A percentile compares a stretch with the other conserved stretches of the same genome.
phyloP scores from a whole-genome alignment of 2,329 filamentous ascomycete species.

The Colletotrichum magnum region DNA sequence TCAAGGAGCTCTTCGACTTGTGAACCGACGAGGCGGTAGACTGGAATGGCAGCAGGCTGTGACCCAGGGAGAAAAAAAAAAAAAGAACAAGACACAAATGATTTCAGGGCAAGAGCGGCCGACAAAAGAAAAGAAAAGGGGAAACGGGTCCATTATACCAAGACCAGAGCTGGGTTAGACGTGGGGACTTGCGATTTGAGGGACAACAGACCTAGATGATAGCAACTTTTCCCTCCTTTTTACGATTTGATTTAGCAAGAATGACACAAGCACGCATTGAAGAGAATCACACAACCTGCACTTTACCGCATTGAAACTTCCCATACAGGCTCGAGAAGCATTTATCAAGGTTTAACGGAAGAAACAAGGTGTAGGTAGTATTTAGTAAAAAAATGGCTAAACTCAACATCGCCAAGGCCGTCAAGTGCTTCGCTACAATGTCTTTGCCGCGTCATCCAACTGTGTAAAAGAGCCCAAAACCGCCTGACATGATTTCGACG shows the following conservation, averaged over 20 bases:
- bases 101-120: background rate
- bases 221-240: no score
- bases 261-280: no score
- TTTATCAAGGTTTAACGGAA: no score
- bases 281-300: no score
- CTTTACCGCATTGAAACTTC: no score
- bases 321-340: no score
- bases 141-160: constrained; percentile 7
- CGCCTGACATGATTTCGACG: background rate
- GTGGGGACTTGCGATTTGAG: no score
- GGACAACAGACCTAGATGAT: no score
- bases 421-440: constrained; percentile 19
- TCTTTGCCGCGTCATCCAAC: background rate
- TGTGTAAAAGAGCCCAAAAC: background rate
- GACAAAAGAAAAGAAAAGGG: background rate
- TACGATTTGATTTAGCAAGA: no score
- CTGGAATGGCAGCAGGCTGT: constrained; percentile 1
- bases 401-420: constrained; percentile 15
- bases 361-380: no score
- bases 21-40: constrained; percentile 49
- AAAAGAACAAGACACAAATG: constrained; percentile 13
- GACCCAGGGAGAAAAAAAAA: constrained; percentile 6
- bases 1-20: constrained; percentile 86
- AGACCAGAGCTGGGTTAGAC: no score
- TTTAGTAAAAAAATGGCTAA: background rate